phyloP scores from a whole-genome alignment of 2,329 filamentous ascomycete genomes.

The Fusarium sarcochroum region DNA sequence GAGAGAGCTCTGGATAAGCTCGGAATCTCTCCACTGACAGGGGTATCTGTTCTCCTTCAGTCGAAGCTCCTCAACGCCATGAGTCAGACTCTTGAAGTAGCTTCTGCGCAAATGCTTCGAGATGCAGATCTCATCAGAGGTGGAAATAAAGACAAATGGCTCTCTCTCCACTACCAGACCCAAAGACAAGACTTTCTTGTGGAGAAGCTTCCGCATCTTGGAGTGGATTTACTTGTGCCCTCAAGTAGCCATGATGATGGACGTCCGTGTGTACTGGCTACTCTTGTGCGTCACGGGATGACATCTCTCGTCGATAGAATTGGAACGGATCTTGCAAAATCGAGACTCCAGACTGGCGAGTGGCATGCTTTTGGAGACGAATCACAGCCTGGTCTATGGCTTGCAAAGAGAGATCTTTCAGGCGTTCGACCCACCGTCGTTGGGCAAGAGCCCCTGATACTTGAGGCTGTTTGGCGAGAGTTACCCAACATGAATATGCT shows the following conservation, averaged over 20 bases:
- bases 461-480: slow-evolving; percentile 48
- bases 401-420: slow-evolving; percentile 7
- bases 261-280: neutral
- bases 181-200: no score
- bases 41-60: no score
- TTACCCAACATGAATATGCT: slow-evolving; percentile 55
- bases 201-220: no score
- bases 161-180: no score
- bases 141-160: no score
- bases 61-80: no score
- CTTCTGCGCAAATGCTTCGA: no score
- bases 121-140: no score
- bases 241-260: neutral
- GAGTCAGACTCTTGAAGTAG: no score
- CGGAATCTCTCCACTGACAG: no score
- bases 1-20: no score
- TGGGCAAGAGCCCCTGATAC: slow-evolving; percentile 34
- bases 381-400: slow-evolving; percentile 37
- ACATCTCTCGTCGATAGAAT: slow-evolving; percentile 39
- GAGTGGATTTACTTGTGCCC: no score
- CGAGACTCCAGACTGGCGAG: slow-evolving; percentile 19
- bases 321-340: slow-evolving; percentile 18
- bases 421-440: neutral
- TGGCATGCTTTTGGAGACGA: slow-evolving; percentile 41
- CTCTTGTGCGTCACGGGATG: slow-evolving; percentile 39